Percentiles rank a stretch among this genome's conserved stretches.
phyloP scores from a whole-genome alignment of 1,284 basidiomycete species.

The Cryptococcus deneoformans region DNA sequence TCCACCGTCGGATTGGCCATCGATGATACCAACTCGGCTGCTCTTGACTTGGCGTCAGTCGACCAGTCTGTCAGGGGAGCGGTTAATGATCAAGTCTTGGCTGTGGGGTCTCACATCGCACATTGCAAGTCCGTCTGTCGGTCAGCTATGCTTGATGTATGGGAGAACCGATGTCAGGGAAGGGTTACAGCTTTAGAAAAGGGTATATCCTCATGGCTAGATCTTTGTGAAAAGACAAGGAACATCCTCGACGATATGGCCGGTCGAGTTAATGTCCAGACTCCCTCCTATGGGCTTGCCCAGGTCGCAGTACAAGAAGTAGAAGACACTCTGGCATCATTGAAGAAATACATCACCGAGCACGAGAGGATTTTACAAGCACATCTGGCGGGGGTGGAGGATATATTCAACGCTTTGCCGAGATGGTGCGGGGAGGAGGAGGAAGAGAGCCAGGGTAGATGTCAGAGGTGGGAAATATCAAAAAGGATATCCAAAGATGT shows the following conservation, averaged over 20 bases:
- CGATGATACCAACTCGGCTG: slow-evolving; percentile 16
- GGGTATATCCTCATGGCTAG: too few relatives aligned
- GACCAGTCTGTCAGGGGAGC: slow-evolving; percentile 67
- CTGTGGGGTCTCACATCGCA: slow-evolving; percentile 45
- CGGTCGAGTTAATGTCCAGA: not conserved
- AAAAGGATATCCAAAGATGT: too few relatives aligned
- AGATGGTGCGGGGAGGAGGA: not conserved
- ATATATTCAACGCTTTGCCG: not conserved
- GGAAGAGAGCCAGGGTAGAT: not conserved
- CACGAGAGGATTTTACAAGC: not conserved
- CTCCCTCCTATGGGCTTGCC: not conserved
- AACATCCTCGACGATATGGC: not conserved
- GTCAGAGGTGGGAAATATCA: too few relatives aligned
- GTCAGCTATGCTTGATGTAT: not conserved
- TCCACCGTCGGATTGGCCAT: not conserved
- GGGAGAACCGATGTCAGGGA: slow-evolving; percentile 2
- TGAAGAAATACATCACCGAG: not conserved
- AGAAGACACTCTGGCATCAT: not conserved
- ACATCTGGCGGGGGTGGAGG: not conserved
- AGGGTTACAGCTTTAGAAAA: too few relatives aligned
- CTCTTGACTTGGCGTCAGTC: slow-evolving; percentile 61
- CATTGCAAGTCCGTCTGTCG: not conserved
- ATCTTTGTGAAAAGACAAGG: too few relatives aligned
- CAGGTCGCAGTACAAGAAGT: not conserved
- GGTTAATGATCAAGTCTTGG: slow-evolving; percentile 64